Evolutionary conservation across 345 rosid genomes (phyloP).

Genomic region (Eucalyptus erythrocorys): DNA sequence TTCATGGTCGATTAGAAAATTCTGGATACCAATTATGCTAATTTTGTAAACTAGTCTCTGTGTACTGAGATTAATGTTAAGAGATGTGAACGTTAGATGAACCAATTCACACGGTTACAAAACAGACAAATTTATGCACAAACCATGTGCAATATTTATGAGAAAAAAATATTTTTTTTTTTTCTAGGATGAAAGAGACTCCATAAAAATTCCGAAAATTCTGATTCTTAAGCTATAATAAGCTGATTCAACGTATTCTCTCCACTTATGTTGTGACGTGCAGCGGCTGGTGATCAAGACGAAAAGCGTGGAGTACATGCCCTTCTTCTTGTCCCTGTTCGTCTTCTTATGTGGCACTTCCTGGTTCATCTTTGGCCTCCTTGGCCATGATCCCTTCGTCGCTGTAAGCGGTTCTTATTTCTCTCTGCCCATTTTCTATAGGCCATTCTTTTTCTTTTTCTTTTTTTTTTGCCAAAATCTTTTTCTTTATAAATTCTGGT

Average conservation of each 20-base stretch:
- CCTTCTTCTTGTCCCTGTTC: slow-evolving; percentile 85
- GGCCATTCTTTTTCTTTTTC: too few species aligned
- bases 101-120: not conserved
- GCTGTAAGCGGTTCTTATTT: slow-evolving; percentile 31
- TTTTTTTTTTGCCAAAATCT: not conserved
- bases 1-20: not conserved
- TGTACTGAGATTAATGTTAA: not conserved
- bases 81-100: not conserved
- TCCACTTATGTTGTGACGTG: not conserved
- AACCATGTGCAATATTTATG: not conserved
- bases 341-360: slow-evolving; percentile 95
- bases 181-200: not conserved
- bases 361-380: slow-evolving; percentile 83
- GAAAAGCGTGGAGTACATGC: slow-evolving; percentile 95
- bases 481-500: not conserved
- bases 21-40: not conserved
- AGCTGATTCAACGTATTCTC: not conserved
- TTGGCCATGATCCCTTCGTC: slow-evolving; percentile 77
- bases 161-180: not conserved
- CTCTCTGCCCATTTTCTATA: not conserved
- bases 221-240: not conserved
- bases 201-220: not conserved
- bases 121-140: not conserved
- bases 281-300: slow-evolving; percentile 92
- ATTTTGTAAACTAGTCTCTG: not conserved